Percentiles rank a stretch among this genome's conserved stretches.
phyloP scores from a whole-genome alignment of 2,329 filamentous ascomycete species.

The Aspergillus calidoustus region DNA sequence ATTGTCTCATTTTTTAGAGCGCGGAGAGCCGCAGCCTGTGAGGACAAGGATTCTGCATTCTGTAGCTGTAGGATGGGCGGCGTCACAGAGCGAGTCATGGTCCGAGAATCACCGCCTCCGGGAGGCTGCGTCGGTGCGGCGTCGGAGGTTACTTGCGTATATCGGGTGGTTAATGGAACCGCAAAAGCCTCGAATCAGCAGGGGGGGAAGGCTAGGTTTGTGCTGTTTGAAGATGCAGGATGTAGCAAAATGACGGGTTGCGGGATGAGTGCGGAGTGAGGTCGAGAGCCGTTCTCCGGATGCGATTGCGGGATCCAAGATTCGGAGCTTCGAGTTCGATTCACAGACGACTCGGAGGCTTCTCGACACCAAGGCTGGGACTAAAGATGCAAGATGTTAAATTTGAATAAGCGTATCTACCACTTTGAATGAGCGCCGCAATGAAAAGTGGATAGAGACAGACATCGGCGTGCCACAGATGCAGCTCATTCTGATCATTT shows the following conservation, averaged over 20 bases:
- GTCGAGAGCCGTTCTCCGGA: neutral
- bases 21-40: constrained; percentile 63
- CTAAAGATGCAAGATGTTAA: neutral
- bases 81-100: constrained; percentile 60
- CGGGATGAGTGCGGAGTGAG: constrained; percentile 11
- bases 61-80: constrained; percentile 62
- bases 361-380: neutral
- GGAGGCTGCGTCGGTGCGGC: constrained; percentile 21
- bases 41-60: constrained; percentile 52
- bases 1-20: constrained; percentile 86
- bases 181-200: neutral
- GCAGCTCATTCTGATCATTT: constrained; percentile 1
- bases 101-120: constrained; percentile 39
- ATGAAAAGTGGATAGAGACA: neutral
- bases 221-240: neutral
- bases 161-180: neutral
- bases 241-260: neutral
- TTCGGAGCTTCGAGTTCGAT: neutral
- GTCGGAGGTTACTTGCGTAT: constrained; percentile 5
- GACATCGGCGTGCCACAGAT: neutral
- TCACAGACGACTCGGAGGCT: neutral
- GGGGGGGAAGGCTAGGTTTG: neutral
- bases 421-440: neutral
- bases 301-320: neutral
- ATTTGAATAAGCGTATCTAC: neutral